Evolutionary conservation across 192 early-diverging fungal genomes (phyloP).

Genomic region (Obelidium mucronatum): DNA sequence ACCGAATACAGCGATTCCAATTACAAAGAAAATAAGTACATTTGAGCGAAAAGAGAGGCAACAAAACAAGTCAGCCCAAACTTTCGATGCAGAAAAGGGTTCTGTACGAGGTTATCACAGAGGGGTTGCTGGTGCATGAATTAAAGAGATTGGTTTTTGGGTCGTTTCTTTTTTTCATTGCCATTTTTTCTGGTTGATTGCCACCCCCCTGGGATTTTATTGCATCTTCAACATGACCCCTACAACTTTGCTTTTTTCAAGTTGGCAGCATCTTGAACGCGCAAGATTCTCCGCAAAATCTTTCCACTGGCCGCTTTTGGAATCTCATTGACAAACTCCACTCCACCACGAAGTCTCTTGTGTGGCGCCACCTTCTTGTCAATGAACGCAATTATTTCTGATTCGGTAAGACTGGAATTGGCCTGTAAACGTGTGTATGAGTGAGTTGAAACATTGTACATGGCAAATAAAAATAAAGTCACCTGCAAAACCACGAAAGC

Average conservation of each 20-base stretch:
- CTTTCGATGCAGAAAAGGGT: too few relatives aligned
- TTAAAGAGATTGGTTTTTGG: too few relatives aligned
- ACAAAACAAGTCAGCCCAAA: too few relatives aligned
- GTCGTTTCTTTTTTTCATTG: too few relatives aligned
- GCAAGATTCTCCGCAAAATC: conserved; percentile 77
- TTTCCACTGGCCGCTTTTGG: conserved; percentile 87
- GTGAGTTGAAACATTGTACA: conserved; percentile 42
- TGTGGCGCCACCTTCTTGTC: conserved; percentile 69
- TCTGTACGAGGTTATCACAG: too few relatives aligned
- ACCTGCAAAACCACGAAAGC: conserved; percentile 78
- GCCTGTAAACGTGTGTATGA: conserved; percentile 65
- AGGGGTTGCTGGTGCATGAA: too few relatives aligned
- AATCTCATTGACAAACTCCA: conserved; percentile 71
- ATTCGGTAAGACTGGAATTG: conserved; percentile 45
- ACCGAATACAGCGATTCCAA: too few relatives aligned
- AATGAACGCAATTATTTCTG: conserved; percentile 64
- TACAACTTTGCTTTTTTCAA: conserved; percentile 37
- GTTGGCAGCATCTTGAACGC: conserved; percentile 60
- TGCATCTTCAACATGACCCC: too few relatives aligned
- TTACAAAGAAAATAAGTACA: too few relatives aligned
- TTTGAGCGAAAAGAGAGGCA: too few relatives aligned
- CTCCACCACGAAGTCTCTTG: conserved; percentile 83
- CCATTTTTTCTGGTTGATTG: too few relatives aligned
- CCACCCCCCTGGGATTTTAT: too few relatives aligned
- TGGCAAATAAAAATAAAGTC: background rate